Conservation (phyloP, 805 yeast species). For the Candida schatavii region DNA sequence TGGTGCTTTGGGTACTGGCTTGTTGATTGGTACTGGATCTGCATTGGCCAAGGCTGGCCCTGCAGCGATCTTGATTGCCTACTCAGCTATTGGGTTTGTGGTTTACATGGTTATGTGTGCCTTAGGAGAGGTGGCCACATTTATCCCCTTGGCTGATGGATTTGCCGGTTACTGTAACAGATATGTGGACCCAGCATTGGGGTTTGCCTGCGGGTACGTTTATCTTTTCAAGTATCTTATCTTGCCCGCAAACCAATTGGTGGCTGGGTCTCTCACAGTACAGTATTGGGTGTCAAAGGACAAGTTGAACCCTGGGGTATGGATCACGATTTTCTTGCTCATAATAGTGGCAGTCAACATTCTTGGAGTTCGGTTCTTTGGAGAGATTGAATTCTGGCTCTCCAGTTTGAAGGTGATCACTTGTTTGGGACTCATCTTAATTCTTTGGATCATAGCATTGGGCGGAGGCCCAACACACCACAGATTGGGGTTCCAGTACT, state of each 20-base stretch:
- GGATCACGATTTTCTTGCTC: constrained; percentile 49
- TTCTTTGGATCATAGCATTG: constrained; percentile 60
- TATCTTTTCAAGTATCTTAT: constrained; percentile 55
- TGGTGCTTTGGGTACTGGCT: constrained; percentile 81
- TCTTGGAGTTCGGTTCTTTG: constrained; percentile 50
- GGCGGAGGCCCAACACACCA: constrained; percentile 81
- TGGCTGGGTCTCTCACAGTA: constrained; percentile 56
- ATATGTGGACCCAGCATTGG: constrained; percentile 65
- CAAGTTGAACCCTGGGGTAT: constrained; percentile 53
- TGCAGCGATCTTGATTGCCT: constrained; percentile 60
- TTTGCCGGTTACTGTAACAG: constrained; percentile 64
- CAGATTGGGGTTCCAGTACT: constrained; percentile 68
- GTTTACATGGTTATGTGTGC: constrained; percentile 70
- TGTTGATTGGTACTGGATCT: constrained; percentile 72
- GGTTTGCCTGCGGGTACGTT: constrained; percentile 67
- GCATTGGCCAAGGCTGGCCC: constrained; percentile 74
- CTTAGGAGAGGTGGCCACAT: constrained; percentile 68
- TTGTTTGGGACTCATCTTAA: constrained; percentile 62
- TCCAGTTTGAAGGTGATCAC: constrained; percentile 63
- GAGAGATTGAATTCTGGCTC: constrained; percentile 62
- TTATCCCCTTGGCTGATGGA: constrained; percentile 63
- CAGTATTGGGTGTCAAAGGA: constrained; percentile 50
- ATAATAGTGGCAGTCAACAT: constrained; percentile 40
- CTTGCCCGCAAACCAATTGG: constrained; percentile 61
- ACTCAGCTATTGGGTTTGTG: constrained; percentile 63